These are phyloP conservation scores for Heliamphora pulchella DNA, from an alignment of 179 eudicot species.

Conservation along the genomic window DNA sequence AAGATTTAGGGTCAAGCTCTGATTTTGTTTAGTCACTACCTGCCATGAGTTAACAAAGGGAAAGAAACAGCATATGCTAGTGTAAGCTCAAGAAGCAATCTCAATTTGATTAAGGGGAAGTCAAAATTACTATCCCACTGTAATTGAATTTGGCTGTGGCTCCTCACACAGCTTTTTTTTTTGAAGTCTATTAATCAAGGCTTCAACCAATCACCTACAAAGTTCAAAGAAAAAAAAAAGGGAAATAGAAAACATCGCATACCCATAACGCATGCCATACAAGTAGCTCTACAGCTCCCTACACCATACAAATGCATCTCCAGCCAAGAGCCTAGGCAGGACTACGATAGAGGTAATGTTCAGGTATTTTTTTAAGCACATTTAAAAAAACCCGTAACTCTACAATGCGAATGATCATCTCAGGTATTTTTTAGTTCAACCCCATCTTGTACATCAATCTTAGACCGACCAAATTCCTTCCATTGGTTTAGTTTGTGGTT, in stretches of 20 bases:
- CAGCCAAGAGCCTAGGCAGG: not conserved
- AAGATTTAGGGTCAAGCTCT: conserved; percentile 57
- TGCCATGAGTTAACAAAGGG: conserved; percentile 25
- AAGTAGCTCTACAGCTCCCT: not conserved
- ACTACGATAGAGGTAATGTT: not conserved
- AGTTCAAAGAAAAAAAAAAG: too few species aligned
- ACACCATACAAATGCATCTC: not conserved
- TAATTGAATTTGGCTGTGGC: not conserved
- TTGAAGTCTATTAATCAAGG: too few species aligned
- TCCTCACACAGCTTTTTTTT: too few species aligned
- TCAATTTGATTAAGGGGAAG: not conserved
- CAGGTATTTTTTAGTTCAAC: too few species aligned
- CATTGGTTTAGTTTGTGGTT: too few species aligned
- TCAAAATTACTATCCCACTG: not conserved
- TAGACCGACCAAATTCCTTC: too few species aligned
- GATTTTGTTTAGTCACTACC: conserved; percentile 65
- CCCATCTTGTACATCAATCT: too few species aligned
- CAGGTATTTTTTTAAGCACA: too few species aligned
- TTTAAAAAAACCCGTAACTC: too few species aligned
- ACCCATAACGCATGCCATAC: not conserved
- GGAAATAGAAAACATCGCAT: too few species aligned
- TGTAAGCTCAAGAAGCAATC: conserved; percentile 2
- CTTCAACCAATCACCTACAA: too few species aligned
- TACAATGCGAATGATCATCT: too few species aligned
- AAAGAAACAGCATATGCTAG: not conserved